These are phyloP conservation scores for Flaveria trinervia DNA, from an alignment of 129 eudicot genomes.

Conservation along the genomic window DNA sequence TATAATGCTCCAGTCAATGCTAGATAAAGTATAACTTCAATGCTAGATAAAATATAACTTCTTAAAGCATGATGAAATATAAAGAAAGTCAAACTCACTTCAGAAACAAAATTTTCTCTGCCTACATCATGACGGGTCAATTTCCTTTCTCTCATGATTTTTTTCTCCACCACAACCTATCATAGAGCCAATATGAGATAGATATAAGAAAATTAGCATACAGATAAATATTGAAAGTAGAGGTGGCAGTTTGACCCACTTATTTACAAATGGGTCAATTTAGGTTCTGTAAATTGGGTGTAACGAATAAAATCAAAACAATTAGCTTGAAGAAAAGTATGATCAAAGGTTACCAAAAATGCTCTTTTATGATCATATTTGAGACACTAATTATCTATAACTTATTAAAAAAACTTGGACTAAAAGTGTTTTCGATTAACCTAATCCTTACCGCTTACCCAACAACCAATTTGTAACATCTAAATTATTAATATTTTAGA, in stretches of 20 bases:
- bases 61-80: background rate
- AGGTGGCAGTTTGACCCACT: background rate
- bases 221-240: background rate
- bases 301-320: background rate
- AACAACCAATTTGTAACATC: slow-evolving; percentile 5
- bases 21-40: background rate
- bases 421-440: background rate
- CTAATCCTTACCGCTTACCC: background rate
- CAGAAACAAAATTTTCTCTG: slow-evolving; percentile 75
- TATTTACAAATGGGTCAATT: background rate
- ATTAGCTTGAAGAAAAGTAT: background rate
- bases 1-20: background rate
- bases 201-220: background rate
- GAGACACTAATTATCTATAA: background rate
- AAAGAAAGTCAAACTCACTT: slow-evolving; percentile 58
- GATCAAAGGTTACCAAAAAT: background rate
- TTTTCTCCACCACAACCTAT: slow-evolving; percentile 98
- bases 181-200: background rate
- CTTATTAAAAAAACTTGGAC: background rate
- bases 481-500: background rate
- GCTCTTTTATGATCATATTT: background rate
- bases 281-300: background rate
- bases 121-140: slow-evolving; percentile 88
- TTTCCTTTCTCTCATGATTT: slow-evolving; percentile 77
- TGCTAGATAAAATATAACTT: background rate